These are phyloP conservation scores for Sporothrix protearum DNA, from an alignment of 2,329 filamentous ascomycete genomes.

Conservation along the genomic window DNA sequence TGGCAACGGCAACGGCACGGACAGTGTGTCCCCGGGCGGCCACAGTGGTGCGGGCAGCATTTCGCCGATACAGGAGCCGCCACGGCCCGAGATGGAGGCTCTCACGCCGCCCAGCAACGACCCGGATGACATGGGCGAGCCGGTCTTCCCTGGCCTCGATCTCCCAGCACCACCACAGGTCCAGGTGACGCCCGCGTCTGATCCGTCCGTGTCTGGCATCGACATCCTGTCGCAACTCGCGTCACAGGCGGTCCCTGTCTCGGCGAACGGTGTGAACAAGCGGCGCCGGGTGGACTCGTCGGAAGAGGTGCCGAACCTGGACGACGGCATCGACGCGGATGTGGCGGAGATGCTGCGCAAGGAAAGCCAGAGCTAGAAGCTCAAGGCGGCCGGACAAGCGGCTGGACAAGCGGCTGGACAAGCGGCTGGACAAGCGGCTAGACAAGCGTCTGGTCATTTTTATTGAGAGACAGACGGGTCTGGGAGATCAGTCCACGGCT, in stretches of 20 bases:
- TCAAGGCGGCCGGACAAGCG: neutral
- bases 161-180: neutral
- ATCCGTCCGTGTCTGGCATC: conserved; percentile 35
- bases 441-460: too few species aligned
- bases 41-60: conserved; percentile 46
- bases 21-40: conserved; percentile 36
- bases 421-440: neutral
- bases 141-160: neutral
- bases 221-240: conserved; percentile 43
- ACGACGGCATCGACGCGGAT: conserved; percentile 55
- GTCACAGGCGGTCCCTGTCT: conserved; percentile 46
- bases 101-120: conserved; percentile 27
- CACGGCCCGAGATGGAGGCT: conserved; percentile 75
- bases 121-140: conserved; percentile 5
- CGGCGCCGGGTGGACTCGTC: conserved; percentile 51
- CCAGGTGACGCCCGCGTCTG: conserved; percentile 18
- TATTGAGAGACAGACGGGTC: neutral
- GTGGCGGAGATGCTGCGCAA: conserved; percentile 53
- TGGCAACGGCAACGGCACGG: conserved; percentile 44
- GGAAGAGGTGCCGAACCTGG: conserved; percentile 53
- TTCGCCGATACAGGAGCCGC: conserved; percentile 56
- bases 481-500: too few species aligned
- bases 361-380: conserved; percentile 9
- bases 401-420: neutral
- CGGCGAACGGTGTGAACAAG: conserved; percentile 55